Base-by-base conservation (phyloP, 441 rosid species). In the Eutrema salsugineum region DNA sequence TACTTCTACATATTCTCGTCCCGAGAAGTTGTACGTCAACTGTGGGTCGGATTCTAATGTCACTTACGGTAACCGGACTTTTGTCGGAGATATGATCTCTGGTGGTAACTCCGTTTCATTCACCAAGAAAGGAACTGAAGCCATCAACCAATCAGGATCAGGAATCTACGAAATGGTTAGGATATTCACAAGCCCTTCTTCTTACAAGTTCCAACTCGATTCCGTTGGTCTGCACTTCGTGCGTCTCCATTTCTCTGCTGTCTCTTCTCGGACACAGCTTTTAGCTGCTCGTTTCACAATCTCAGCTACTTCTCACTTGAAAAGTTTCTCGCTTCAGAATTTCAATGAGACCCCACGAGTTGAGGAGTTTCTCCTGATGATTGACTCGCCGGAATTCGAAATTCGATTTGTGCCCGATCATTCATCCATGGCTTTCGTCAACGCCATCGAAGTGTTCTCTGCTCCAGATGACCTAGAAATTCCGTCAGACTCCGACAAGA, bases 261-360 rank as follows among this genome's bases (percentile, higher is more conserved):
- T n/a, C n/a, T n/a, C n/a, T n/a, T n/a, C n/a, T n/a, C n/a, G n/a
- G n/a, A n/a, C n/a, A n/a, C n/a, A n/a, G n/a, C n/a, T n/a, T n/a
- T n/a, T n/a, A n/a, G n/a, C 51, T n/a, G 78, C 88, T 10, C 27
- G n/a, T 11, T 79, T 84, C 72, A 47, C 63, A 7, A 75, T 84
- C 66, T 80, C 80, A 27, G 79, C 73, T 32, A 33, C 35, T 11
- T 70, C 64, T 55, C 69, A 33, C 35, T 46, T 84, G 4, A 58
- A 70, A 11, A 68, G 44, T 63, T 79, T 79, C 64, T 4, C 53
- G 3, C 24, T 69, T 43, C 14, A 24, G 28, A 67, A 68, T 7
- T 8, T 36, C 16, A 67, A 15, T 6, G 49, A 48, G 46, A 66
- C 20, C 2, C 68, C 72, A 62, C 35, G 43, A 27, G 73, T 79